Evolutionary conservation across 2,329 filamentous ascomycete species (phyloP).

Genomic region (Graphilbum fragrans): DNA sequence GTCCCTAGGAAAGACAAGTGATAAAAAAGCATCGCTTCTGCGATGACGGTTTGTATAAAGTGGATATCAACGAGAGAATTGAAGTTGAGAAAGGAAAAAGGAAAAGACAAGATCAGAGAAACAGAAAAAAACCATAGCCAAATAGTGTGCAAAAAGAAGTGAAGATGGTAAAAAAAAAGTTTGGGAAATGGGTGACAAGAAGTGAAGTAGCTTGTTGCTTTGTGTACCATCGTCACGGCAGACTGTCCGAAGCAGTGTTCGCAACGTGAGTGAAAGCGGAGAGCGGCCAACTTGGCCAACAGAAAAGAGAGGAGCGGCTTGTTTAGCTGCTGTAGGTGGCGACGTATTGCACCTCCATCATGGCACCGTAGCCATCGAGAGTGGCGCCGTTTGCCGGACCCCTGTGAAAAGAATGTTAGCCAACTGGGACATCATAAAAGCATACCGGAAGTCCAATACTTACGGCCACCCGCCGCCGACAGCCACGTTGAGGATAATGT

Average conservation of each 20-base stretch:
- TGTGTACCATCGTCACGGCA: too few relatives aligned
- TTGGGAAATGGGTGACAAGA: neutral
- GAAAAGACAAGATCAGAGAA: neutral
- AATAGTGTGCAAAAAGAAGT: neutral
- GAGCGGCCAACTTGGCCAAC: neutral
- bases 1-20: too few relatives aligned
- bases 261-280: neutral
- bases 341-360: constrained; percentile 17
- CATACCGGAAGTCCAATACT: constrained; percentile 18
- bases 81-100: neutral
- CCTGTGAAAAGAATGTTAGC: constrained; percentile 14
- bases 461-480: constrained; percentile 36
- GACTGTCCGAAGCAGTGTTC: too few relatives aligned
- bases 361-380: constrained; percentile 12
- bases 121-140: neutral
- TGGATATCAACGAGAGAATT: neutral
- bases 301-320: neutral
- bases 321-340: constrained; percentile 12
- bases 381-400: constrained; percentile 27
- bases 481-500: constrained; percentile 39
- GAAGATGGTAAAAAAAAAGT: constrained; percentile 1
- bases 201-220: too few relatives aligned
- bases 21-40: neutral
- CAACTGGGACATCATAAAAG: neutral
- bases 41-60: too few relatives aligned